Conservation (phyloP, 2,329 filamentous ascomycete genomes). For the Cladosporium sp. region DNA sequence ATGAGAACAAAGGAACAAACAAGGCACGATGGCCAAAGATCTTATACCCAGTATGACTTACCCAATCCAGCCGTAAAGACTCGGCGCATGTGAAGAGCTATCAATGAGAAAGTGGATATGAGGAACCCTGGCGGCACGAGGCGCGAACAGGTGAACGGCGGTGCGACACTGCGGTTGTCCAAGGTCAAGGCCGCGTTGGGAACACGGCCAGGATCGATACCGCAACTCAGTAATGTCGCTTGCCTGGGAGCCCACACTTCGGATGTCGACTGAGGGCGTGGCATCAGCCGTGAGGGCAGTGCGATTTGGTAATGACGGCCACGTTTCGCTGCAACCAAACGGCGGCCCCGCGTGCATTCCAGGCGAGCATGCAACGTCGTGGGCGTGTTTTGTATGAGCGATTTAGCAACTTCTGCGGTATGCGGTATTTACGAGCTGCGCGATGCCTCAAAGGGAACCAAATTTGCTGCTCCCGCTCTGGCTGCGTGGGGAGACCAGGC, state of each 20-base stretch:
- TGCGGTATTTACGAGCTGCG: conserved; percentile 13
- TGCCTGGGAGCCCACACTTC: not conserved
- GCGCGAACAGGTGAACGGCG: conserved; percentile 1
- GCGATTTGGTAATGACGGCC: conserved; percentile 5
- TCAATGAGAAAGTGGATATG: conserved; percentile 4
- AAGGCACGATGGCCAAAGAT: not conserved
- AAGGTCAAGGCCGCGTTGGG: conserved; percentile 1
- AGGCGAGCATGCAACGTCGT: conserved; percentile 1
- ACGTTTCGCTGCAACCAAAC: not conserved
- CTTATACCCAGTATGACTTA: conserved; percentile 6
- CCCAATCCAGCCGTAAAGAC: not conserved
- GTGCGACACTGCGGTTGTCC: not conserved
- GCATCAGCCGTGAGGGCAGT: not conserved
- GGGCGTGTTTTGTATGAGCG: conserved; percentile 15
- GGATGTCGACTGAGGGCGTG: not conserved
- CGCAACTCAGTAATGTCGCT: conserved; percentile 3
- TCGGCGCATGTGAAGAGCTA: conserved; percentile 7
- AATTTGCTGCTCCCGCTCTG: conserved; percentile 11
- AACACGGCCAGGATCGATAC: not conserved
- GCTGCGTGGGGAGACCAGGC: conserved; percentile 2
- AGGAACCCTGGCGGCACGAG: not conserved
- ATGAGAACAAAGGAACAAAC: conserved; percentile 6
- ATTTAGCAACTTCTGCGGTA: conserved; percentile 8
- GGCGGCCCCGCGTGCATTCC: conserved; percentile 8
- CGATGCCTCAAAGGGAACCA: conserved; percentile 15